Conservation (phyloP, 331 rosid genomes). For the Cydonia oblonga region DNA sequence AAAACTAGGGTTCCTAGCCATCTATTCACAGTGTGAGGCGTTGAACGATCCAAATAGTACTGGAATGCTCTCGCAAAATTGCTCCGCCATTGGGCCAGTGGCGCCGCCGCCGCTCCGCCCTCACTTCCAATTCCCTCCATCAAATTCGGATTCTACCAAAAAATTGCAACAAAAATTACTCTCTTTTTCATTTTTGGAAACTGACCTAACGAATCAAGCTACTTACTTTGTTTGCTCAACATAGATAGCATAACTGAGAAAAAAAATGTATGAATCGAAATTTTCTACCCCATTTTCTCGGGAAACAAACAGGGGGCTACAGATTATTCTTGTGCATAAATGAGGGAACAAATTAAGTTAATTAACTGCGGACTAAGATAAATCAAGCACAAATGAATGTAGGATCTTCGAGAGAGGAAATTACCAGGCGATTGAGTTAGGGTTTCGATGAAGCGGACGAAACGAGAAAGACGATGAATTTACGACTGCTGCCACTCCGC, state of each 20-base stretch:
- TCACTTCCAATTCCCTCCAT: constrained; percentile 52
- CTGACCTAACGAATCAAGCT: not conserved
- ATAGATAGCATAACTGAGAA: not conserved
- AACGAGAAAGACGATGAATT: too few relatives aligned
- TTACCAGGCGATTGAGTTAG: not conserved
- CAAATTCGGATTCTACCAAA: not conserved
- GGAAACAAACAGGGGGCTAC: not conserved
- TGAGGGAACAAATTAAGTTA: not conserved
- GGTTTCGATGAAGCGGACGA: too few relatives aligned
- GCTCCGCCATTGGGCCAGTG: constrained; percentile 46
- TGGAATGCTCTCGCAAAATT: constrained; percentile 44
- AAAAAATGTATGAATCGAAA: not conserved
- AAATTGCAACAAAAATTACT: not conserved
- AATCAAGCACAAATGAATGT: not conserved
- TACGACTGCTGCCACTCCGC: too few relatives aligned
- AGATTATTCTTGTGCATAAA: not conserved
- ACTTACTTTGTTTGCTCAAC: not conserved
- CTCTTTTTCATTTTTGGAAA: too few relatives aligned
- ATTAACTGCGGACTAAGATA: not conserved
- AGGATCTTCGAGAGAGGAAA: not conserved
- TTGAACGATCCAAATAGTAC: constrained; percentile 54
- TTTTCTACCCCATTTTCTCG: not conserved
- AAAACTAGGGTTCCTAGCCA: constrained; percentile 54
- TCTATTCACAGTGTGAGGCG: constrained; percentile 50
- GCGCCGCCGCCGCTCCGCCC: constrained; percentile 25